Evolutionary conservation across 805 yeast genomes (phyloP).

Genomic region (Schwanniomyces yamadae): DNA sequence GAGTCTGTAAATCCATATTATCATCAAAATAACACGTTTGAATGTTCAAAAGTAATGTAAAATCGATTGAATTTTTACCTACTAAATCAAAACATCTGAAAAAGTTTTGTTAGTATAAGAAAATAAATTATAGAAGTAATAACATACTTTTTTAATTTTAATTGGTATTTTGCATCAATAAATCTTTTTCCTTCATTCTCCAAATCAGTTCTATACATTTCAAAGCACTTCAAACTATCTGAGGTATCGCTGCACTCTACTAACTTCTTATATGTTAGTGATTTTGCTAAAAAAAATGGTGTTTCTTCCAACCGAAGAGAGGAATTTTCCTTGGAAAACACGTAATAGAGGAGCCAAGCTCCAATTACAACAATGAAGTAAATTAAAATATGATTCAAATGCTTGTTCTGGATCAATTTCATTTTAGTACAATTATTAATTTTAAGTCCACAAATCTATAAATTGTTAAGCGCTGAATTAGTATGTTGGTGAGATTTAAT

Average conservation of each 20-base stretch:
- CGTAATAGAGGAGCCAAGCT: too few relatives aligned
- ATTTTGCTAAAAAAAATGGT: conserved; percentile 6
- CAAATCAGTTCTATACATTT: conserved; percentile 10
- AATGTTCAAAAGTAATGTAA: conserved; percentile 18
- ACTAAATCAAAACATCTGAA: conserved; percentile 16
- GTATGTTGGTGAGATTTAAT: too few relatives aligned
- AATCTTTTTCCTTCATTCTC: conserved; percentile 8
- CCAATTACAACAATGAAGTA: too few relatives aligned
- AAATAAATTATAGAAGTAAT: not conserved
- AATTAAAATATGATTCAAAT: too few relatives aligned
- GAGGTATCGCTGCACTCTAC: conserved; percentile 18
- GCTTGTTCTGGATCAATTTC: too few relatives aligned
- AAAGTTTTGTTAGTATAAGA: not conserved
- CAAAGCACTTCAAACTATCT: conserved; percentile 19
- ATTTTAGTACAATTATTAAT: too few relatives aligned
- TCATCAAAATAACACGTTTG: conserved; percentile 27
- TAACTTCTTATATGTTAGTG: conserved; percentile 9
- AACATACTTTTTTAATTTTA: conserved; percentile 17
- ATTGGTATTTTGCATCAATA: conserved; percentile 4
- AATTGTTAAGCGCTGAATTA: too few relatives aligned
- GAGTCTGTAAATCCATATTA: too few relatives aligned
- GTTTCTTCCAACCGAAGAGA: conserved; percentile 3
- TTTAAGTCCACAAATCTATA: too few relatives aligned
- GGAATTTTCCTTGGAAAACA: too few relatives aligned
- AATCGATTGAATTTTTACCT: conserved; percentile 13